Conservation (phyloP, 345 rosid genomes). For the Alliaria petiolata region DNA sequence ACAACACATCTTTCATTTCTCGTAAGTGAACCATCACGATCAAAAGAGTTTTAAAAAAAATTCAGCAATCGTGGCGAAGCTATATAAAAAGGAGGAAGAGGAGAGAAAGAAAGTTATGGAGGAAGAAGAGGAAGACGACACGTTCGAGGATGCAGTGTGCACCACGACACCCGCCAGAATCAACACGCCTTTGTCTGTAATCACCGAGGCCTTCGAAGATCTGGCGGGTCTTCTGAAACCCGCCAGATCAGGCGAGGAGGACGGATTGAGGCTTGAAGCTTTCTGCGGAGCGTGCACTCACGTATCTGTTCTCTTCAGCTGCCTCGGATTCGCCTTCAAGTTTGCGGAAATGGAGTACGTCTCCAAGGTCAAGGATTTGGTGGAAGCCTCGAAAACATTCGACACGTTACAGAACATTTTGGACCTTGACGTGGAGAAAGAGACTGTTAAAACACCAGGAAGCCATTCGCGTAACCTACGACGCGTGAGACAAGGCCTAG, state of each 20-base stretch:
- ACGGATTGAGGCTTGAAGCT: constrained; percentile 42
- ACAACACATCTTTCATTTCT: constrained; percentile 13
- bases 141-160: constrained; percentile 28
- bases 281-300: constrained; percentile 65
- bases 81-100: constrained; percentile 24
- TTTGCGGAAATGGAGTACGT: constrained; percentile 82
- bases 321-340: constrained; percentile 88
- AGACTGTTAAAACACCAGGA: constrained; percentile 70
- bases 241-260: neutral
- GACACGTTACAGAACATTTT: constrained; percentile 51
- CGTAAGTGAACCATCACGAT: constrained; percentile 11
- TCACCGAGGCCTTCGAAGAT: constrained; percentile 63
- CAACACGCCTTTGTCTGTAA: constrained; percentile 40
- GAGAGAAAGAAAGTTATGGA: constrained; percentile 19
- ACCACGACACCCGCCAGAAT: constrained; percentile 13
- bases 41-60: constrained; percentile 3
- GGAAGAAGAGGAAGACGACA: constrained; percentile 20
- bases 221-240: constrained; percentile 38
- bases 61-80: constrained; percentile 34
- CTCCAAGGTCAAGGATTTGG: constrained; percentile 65
- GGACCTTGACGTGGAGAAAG: constrained; percentile 61
- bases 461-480: constrained; percentile 77
- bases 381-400: constrained; percentile 59
- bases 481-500: constrained; percentile 92
- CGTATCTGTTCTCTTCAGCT: constrained; percentile 63